These are phyloP conservation scores for Intubia oerlemansii DNA, from an alignment of 2,329 filamentous ascomycete genomes.

Conservation along the genomic window DNA sequence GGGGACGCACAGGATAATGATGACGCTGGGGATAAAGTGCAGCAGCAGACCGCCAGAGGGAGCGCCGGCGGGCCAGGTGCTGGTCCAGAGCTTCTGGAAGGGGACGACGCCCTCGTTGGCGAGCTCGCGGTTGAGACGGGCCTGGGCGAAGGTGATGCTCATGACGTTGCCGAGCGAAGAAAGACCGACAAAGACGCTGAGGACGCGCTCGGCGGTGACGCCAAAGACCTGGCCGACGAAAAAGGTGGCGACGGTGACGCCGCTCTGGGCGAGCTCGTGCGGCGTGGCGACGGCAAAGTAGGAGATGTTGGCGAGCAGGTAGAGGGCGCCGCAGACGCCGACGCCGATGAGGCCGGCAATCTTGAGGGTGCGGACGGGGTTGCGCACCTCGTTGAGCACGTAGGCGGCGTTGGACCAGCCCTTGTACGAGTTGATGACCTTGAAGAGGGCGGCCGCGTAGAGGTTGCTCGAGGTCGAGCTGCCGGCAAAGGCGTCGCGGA, in stretches of 20 bases:
- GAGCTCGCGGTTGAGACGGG: constrained; percentile 45
- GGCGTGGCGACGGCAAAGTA: constrained; percentile 44
- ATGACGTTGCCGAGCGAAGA: constrained; percentile 41
- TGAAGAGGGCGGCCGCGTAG: constrained; percentile 35
- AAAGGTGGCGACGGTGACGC: constrained; percentile 35
- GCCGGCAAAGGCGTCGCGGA: constrained; percentile 29
- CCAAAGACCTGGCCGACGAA: constrained; percentile 44
- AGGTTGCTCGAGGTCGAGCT: constrained; percentile 18
- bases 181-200: constrained; percentile 36
- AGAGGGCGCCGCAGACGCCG: constrained; percentile 34
- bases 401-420: constrained; percentile 48
- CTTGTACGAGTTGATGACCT: constrained; percentile 34
- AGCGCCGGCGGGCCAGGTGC: constrained; percentile 43
- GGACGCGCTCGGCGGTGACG: constrained; percentile 30
- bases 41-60: constrained; percentile 38
- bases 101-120: constrained; percentile 44
- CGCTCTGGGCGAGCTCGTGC: constrained; percentile 30
- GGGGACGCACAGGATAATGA: constrained; percentile 19
- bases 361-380: constrained; percentile 42
- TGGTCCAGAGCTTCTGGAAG: constrained; percentile 38
- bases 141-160: constrained; percentile 44
- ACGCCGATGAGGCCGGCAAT: constrained; percentile 39
- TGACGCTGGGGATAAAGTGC: constrained; percentile 42
- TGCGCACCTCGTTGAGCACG: constrained; percentile 40
- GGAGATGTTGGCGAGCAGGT: constrained; percentile 41